Conservation (phyloP, 2,329 filamentous ascomycete species). For the Dryadomyces quercus-mongolicae region DNA sequence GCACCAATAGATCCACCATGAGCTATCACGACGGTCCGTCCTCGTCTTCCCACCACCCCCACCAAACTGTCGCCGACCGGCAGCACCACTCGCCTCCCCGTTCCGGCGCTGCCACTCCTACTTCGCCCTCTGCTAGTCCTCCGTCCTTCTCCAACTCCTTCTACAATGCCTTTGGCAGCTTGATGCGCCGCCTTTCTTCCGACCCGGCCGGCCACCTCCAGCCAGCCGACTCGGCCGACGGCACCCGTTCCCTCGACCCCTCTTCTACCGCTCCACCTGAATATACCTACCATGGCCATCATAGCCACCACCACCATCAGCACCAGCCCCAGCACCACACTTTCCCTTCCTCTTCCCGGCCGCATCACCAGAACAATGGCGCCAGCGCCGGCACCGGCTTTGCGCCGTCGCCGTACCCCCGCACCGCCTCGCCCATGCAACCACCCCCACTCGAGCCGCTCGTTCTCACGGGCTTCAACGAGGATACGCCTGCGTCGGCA, state of each 20-base stretch:
- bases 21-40: not conserved
- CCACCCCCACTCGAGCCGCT: slow-evolving; percentile 82
- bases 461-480: slow-evolving; percentile 52
- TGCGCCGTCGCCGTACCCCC: slow-evolving; percentile 23
- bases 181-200: slow-evolving; percentile 55
- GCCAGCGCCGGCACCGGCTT: not conserved
- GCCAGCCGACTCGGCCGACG: slow-evolving; percentile 9
- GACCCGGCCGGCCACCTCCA: slow-evolving; percentile 24
- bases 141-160: slow-evolving; percentile 20
- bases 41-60: slow-evolving; percentile 2
- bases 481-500: slow-evolving; percentile 44
- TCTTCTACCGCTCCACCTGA: not conserved
- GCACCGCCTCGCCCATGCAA: slow-evolving; percentile 67
- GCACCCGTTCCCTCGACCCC: slow-evolving; percentile 3
- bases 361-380: not conserved
- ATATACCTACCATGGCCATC: slow-evolving; percentile 3
- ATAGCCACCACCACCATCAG: slow-evolving; percentile 3
- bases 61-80: not conserved
- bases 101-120: slow-evolving; percentile 8
- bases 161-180: slow-evolving; percentile 40
- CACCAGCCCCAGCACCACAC: not conserved
- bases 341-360: not conserved
- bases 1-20: not conserved
- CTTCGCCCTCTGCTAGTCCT: slow-evolving; percentile 17
- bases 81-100: slow-evolving; percentile 4